Percentiles rank a stretch among this genome's conserved stretches.
phyloP scores from a whole-genome alignment of 805 yeast genomes.

The Nakazawaea ishiwadae region DNA sequence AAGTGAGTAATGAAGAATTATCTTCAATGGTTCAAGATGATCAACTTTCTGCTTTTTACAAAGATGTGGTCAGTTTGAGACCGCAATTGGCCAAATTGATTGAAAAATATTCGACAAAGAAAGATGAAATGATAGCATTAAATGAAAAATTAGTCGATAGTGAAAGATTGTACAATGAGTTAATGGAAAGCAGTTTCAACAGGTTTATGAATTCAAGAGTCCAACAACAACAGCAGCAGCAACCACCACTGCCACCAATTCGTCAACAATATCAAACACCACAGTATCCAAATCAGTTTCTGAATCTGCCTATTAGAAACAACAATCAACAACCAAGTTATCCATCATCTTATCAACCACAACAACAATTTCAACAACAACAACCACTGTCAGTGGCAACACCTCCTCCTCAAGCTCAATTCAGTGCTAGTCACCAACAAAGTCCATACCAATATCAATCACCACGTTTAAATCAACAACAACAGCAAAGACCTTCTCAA shows the following conservation, averaged over 20 bases:
- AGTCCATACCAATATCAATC: slow-evolving; percentile 3
- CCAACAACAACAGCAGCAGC: slow-evolving; percentile 40
- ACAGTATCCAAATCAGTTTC: not conserved
- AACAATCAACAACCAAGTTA: not conserved
- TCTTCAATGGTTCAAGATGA: slow-evolving; percentile 45
- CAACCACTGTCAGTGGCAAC: not conserved
- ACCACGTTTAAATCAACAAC: not conserved
- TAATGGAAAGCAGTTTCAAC: slow-evolving; percentile 49
- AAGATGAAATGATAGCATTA: slow-evolving; percentile 71
- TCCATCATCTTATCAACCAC: not conserved
- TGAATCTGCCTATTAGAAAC: not conserved
- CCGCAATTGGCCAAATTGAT: slow-evolving; percentile 70
- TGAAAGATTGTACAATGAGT: slow-evolving; percentile 59
- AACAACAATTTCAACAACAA: not conserved
- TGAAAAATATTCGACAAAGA: slow-evolving; percentile 71
- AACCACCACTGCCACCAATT: slow-evolving; percentile 24
- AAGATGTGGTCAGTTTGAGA: slow-evolving; percentile 65
- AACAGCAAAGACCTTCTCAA: not conserved
- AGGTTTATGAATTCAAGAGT: slow-evolving; percentile 19
- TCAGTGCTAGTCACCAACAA: not conserved
- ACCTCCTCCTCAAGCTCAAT: not conserved
- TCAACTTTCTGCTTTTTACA: slow-evolving; percentile 65
- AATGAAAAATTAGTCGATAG: slow-evolving; percentile 70
- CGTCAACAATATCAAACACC: not conserved
- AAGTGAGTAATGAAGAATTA: slow-evolving; percentile 27